Evolutionary conservation across 306 rosid genomes (phyloP).

Genomic region (Ormosia emarginata): DNA sequence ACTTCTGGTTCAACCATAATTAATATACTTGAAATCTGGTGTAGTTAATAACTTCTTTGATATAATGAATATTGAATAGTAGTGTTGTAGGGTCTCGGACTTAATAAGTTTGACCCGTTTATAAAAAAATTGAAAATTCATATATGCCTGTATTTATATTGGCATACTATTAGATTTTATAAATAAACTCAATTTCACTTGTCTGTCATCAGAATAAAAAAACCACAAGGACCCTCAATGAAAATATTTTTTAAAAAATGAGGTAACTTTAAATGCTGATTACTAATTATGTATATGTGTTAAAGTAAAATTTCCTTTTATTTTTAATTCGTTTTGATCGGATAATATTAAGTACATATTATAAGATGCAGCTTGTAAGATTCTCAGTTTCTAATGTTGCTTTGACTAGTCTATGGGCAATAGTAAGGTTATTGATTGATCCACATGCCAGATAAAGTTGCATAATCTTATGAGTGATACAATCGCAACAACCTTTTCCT

Average conservation of each 20-base stretch:
- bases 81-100: not conserved
- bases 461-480: conserved; percentile 35
- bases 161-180: not conserved
- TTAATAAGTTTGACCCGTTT: not conserved
- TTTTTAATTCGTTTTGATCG: not conserved
- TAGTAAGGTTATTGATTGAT: not conserved
- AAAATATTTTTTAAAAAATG: not conserved
- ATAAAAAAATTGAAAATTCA: not conserved
- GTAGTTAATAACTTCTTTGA: not conserved
- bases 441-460: not conserved
- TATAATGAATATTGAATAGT: not conserved
- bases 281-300: not conserved
- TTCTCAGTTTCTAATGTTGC: not conserved
- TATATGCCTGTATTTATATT: not conserved
- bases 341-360: not conserved
- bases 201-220: not conserved
- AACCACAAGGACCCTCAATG: not conserved
- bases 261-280: not conserved
- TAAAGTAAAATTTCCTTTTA: not conserved
- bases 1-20: not conserved
- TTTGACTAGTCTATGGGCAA: not conserved
- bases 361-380: not conserved
- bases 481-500: conserved; percentile 13
- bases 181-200: not conserved
- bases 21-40: not conserved